Conservation (phyloP, 2,329 filamentous ascomycete genomes). For the Fusarium guadeloupense region DNA sequence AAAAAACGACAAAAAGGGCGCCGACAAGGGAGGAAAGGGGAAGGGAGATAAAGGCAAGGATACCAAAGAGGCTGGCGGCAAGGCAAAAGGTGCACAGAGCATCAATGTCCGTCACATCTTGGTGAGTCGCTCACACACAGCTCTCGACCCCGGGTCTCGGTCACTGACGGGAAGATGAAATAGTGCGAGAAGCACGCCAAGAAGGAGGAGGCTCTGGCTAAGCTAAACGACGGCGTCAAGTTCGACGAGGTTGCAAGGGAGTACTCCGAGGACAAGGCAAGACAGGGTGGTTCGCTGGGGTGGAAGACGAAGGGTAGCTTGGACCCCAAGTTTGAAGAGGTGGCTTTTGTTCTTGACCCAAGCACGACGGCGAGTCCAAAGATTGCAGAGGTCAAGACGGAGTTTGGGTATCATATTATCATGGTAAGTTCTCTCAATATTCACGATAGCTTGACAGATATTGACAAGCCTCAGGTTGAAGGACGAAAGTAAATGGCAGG, state of each 20-base stretch:
- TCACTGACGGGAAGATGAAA: constrained; percentile 10
- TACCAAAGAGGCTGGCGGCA: constrained; percentile 49
- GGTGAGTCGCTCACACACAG: constrained; percentile 49
- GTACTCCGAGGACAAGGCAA: constrained; percentile 80
- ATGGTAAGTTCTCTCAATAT: constrained; percentile 64
- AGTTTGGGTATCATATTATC: constrained; percentile 81
- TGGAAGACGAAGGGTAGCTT: constrained; percentile 77
- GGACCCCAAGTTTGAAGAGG: constrained; percentile 74
- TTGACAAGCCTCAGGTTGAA: constrained; percentile 48
- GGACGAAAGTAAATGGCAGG: constrained; percentile 50
- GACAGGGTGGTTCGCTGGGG: constrained; percentile 74
- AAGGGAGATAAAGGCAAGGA: constrained; percentile 35
- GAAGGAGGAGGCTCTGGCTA: constrained; percentile 78
- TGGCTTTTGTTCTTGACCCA: constrained; percentile 74
- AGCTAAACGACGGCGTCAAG: constrained; percentile 72
- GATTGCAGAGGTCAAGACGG: constrained; percentile 76
- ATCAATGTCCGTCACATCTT: constrained; percentile 81
- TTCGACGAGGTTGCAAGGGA: constrained; percentile 79
- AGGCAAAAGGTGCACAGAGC: constrained; percentile 66
- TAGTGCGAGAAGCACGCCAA: constrained; percentile 79
- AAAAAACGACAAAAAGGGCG: constrained; percentile 54
- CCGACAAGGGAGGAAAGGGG: constrained; percentile 49
- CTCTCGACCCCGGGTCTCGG: background rate
- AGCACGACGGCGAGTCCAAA: constrained; percentile 73
- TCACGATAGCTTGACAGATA: background rate